Base-by-base conservation (phyloP, 768 basidiomycete genomes). In the Udeniomyces megalosporus region DNA sequence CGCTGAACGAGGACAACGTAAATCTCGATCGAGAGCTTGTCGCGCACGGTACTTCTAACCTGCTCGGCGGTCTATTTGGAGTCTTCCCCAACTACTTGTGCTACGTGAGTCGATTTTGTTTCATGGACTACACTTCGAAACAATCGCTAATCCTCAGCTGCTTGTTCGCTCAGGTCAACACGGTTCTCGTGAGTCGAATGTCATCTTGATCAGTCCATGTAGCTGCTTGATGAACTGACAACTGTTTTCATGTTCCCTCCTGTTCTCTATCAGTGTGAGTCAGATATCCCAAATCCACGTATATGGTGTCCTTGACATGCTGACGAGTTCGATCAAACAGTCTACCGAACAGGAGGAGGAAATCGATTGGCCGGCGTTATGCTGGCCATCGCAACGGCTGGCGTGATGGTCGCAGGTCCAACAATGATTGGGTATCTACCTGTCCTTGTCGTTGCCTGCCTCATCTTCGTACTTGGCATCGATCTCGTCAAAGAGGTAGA, bases 401-500 rank as follows among this genome's bases (percentile, higher is more conserved):
- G 80, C 0, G 75, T 99, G 48, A 77, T 97, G 63, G 73, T 90
- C 34, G 75, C 58, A 14, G 93, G 93, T 3, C 90, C 92, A 0
- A 82, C 81, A 0, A 87, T 90, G 0, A 93, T 99, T 66, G 86
- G 88, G 15, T 96, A 79, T 70, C 84, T 99, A 57, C 91, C 90
- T 61, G 84, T 96, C 32, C 84, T 88, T 81, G 84, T 93, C 4
- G 90, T 96, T 15, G 84, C 84, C 0, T 84, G 89, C 2, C 77
- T 99, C 60, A 96, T 97, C 66, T 92, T 90, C 67, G 90, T 95
- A 10, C 79, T 97, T 35, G 95, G 92, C 0, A 80, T 96, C 55
- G 93, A 97, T 67, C 81, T 99, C 44, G 82, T 89, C 45, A 93
- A 92, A 69, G 93, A 96, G 73, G 66, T 67, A 20, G 44, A 65